Evolutionary conservation across 1,284 basidiomycete species (phyloP), one percentile per base, ranked within the genome.

Genomic region (Nidula niveotomentosa): DNA sequence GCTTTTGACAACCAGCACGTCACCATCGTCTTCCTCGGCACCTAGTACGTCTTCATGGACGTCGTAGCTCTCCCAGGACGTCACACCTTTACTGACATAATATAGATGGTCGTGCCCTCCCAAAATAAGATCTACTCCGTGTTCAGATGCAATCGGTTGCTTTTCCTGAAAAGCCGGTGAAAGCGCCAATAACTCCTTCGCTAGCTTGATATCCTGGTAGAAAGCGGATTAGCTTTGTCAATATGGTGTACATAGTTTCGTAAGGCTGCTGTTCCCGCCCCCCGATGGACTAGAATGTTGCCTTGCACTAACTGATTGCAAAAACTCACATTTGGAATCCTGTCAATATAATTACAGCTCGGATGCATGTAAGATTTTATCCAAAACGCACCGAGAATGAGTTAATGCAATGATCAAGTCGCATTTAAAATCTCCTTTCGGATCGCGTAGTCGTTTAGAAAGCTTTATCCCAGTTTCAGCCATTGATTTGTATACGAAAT

Each of bases 21-120:
- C 85, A 3, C 90, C 90, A 1, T 83, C 63, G 66, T 96, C 94
- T 12, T 77, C 77, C 64, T 92, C 88, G 1, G 87, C 85, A 9
- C 93, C 94, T 2, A 91, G 79, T 10, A 82, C 79, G 5, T 76
- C 69, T 43, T 79, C 68, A 0, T 74, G 72, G 15, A 81, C 70
- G 56, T 91, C 81, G 56, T 86, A 90, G 41, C 83, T 84, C 33
- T 92, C 81, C 91, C 91, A 96, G 2, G 73, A 67, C 15, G 77
- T 78, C 1, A 88, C 83, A 3, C 93, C 94, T 63, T 82, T 87
- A 9, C 91, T 88, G 48, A 90, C 84, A 70, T 89, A 92, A 74
- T 94, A 94, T 5, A 91, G 75, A 61, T 97, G 94, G 65, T 97
- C 94, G 61, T 97, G 94, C 0, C 94, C 94, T 3, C 94, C 94